A percentile compares a stretch with the other conserved stretches of the same genome.
Evolutionary conservation across 108 stramenopile genomes (phyloP).

Genomic region (Aureococcus anophagefferens): DNA sequence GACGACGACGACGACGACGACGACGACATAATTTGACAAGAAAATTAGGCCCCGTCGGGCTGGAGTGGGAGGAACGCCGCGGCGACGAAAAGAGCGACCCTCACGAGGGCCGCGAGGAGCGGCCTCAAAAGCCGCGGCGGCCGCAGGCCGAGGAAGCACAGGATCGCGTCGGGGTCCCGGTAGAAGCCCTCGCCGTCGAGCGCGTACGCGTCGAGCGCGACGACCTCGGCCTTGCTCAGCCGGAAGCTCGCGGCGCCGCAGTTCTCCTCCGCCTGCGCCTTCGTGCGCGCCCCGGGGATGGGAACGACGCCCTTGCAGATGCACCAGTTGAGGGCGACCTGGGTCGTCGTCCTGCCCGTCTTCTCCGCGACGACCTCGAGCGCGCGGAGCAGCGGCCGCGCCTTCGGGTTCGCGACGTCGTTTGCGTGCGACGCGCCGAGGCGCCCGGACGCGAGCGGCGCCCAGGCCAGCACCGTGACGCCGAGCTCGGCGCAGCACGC

Average conservation of each 20-base stretch:
- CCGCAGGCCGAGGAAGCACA: no score
- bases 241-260: constrained; percentile 56
- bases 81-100: no score
- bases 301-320: constrained; percentile 72
- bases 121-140: no score
- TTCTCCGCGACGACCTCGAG: constrained; percentile 56
- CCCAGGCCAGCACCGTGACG: constrained; percentile 52
- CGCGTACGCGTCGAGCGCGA: constrained; percentile 61
- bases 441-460: constrained; percentile 58
- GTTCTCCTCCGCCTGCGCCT: constrained; percentile 59
- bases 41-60: no score
- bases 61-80: no score
- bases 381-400: constrained; percentile 4
- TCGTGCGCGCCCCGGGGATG: constrained; percentile 60
- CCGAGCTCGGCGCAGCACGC: constrained; percentile 47
- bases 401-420: not conserved
- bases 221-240: constrained; percentile 43
- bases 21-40: no score
- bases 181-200: constrained; percentile 36
- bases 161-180: no score
- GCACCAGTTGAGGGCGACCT: constrained; percentile 84
- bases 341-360: constrained; percentile 57
- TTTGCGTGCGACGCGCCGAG: constrained; percentile 51
- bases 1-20: no score
- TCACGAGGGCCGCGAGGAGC: no score